Conservation (phyloP, 1,284 basidiomycete genomes). For the Anthracocystis setariae region DNA sequence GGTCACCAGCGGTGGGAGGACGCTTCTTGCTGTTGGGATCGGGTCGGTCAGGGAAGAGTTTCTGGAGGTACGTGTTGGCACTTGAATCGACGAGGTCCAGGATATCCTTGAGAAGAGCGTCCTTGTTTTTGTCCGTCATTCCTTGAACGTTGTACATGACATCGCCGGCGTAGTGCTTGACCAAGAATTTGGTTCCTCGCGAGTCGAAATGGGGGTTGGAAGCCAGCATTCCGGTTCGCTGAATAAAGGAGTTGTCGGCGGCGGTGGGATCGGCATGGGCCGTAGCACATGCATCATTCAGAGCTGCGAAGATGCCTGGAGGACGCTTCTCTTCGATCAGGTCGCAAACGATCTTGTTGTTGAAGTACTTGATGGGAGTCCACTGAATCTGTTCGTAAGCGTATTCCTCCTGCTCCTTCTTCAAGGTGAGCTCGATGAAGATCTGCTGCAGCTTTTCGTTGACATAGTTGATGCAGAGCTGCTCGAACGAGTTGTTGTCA, state of each 20-base stretch:
- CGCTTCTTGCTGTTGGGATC: slow-evolving; percentile 98
- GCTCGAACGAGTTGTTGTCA: slow-evolving; percentile 97
- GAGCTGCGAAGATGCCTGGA: slow-evolving; percentile 94
- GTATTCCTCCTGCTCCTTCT: slow-evolving; percentile 99
- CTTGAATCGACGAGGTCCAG: slow-evolving; percentile 82
- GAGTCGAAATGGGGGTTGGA: slow-evolving; percentile 78
- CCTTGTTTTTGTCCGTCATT: slow-evolving; percentile 99
- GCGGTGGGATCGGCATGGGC: slow-evolving; percentile 96
- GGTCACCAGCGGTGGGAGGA: slow-evolving; percentile 96
- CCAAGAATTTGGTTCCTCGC: slow-evolving; percentile 70
- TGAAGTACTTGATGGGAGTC: slow-evolving; percentile 84
- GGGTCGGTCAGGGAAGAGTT: slow-evolving; percentile 90
- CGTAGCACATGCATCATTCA: slow-evolving; percentile 98
- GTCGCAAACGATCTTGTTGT: slow-evolving; percentile 85
- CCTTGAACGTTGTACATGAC: slow-evolving; percentile 97
- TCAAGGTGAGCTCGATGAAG: slow-evolving; percentile 97
- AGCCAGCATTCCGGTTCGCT: slow-evolving; percentile 77
- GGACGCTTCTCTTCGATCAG: slow-evolving; percentile 95
- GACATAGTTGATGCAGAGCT: slow-evolving; percentile 99
- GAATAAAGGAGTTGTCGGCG: slow-evolving; percentile 96
- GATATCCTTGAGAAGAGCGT: slow-evolving; percentile 92
- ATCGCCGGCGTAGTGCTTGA: slow-evolving; percentile 87
- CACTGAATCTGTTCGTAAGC: slow-evolving; percentile 98
- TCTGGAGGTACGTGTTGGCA: slow-evolving; percentile 75
- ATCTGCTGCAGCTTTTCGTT: slow-evolving; percentile 97